A percentile compares a stretch with the other conserved stretches of the same genome.
These are phyloP conservation scores for Metroxylon sagu DNA, from an alignment of 176 grass and related monocot species.

Conservation along the genomic window DNA sequence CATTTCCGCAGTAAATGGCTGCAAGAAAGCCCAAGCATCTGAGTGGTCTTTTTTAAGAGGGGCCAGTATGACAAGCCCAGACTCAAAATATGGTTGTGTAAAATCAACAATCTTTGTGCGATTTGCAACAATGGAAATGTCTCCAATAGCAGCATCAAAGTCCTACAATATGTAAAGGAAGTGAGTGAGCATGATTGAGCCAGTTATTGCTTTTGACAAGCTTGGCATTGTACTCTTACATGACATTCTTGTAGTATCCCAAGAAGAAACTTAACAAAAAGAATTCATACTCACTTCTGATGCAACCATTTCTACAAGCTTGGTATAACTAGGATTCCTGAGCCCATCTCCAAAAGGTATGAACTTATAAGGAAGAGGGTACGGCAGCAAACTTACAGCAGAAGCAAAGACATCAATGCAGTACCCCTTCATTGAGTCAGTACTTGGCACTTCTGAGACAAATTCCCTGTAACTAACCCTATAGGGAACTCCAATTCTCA, in stretches of 20 bases:
- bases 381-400: constrained; percentile 58
- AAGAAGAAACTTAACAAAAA: constrained; percentile 1
- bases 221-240: too few species aligned
- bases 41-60: constrained; percentile 48
- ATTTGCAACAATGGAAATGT: constrained; percentile 63
- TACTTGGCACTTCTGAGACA: constrained; percentile 26
- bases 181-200: neutral
- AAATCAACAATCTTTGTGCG: constrained; percentile 70
- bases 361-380: constrained; percentile 63
- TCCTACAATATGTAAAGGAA: constrained; percentile 27
- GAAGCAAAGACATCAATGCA: constrained; percentile 93
- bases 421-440: constrained; percentile 38
- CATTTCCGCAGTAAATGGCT: constrained; percentile 71
- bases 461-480: constrained; percentile 68
- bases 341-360: constrained; percentile 47
- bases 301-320: constrained; percentile 33
- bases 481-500: constrained; percentile 67
- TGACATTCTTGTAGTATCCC: too few species aligned
- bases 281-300: constrained; percentile 48
- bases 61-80: constrained; percentile 69
- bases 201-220: too few species aligned
- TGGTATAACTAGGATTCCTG: constrained; percentile 55
- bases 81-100: constrained; percentile 64
- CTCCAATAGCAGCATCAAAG: constrained; percentile 70
- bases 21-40: constrained; percentile 65